These are phyloP conservation scores for Pelargonium fulgidum DNA, from an alignment of 441 rosid genomes.

Conservation along the genomic window DNA sequence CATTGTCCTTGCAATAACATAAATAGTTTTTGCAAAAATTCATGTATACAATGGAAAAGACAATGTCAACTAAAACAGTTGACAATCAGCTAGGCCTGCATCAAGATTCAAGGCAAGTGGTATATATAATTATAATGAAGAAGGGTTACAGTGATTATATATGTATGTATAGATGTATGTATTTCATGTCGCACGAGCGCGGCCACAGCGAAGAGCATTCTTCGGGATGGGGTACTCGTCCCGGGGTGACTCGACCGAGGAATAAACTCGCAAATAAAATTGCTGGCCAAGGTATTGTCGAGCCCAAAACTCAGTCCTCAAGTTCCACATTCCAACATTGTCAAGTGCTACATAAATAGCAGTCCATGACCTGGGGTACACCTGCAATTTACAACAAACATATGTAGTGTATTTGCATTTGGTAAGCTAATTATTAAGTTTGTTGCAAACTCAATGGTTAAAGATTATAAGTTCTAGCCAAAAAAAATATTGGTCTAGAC, in stretches of 20 bases:
- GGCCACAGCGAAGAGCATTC: constrained; percentile 53
- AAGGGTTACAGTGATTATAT: background rate
- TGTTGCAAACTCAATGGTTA: too few species aligned
- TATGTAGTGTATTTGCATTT: too few species aligned
- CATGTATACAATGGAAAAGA: too few species aligned
- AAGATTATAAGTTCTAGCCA: too few species aligned
- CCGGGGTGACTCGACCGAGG: constrained; percentile 34
- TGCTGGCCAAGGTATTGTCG: constrained; percentile 67
- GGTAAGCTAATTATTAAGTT: too few species aligned
- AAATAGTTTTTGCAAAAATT: too few species aligned
- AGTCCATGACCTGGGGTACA: constrained; percentile 66
- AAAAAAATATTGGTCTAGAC: too few species aligned
- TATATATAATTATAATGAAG: background rate
- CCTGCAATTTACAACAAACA: constrained; percentile 29
- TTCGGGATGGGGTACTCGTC: constrained; percentile 48
- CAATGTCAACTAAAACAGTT: too few species aligned
- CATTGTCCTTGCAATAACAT: too few species aligned
- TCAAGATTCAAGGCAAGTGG: too few species aligned
- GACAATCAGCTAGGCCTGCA: too few species aligned
- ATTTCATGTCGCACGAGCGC: constrained; percentile 37
- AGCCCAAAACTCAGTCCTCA: constrained; percentile 57
- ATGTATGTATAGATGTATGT: too few species aligned
- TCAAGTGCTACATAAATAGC: constrained; percentile 54
- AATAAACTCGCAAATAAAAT: constrained; percentile 48
- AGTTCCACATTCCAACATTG: constrained; percentile 72